Evolutionary conservation across 441 rosid genomes (phyloP).

Genomic region (Corymbia citriodora): DNA sequence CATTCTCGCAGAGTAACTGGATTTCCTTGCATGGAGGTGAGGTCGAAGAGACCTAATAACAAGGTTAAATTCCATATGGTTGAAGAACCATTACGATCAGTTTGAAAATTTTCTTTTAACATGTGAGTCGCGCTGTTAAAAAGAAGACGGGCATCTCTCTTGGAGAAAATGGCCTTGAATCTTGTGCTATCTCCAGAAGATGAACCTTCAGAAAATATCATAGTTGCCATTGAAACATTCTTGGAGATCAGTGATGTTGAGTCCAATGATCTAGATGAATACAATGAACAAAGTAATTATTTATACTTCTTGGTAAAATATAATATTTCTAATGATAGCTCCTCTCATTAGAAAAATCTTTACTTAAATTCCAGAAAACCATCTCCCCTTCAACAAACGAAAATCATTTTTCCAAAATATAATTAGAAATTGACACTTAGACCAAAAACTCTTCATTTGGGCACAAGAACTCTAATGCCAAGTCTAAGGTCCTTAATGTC

Average conservation of each 20-base stretch:
- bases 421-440: fast-evolving
- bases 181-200: neutral
- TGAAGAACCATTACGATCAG: neutral
- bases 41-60: neutral
- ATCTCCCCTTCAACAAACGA: fast-evolving
- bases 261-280: fast-evolving
- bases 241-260: neutral
- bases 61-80: neutral
- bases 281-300: neutral
- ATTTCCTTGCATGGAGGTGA: neutral
- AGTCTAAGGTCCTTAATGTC: too few species aligned
- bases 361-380: neutral
- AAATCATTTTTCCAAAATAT: neutral
- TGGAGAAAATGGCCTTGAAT: neutral
- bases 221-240: neutral
- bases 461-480: fast-evolving
- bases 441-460: fast-evolving
- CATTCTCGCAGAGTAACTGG: neutral
- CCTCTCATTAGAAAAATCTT: neutral
- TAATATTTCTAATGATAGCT: neutral
- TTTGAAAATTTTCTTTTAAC: neutral
- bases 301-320: neutral
- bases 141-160: neutral
- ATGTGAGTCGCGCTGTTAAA: neutral
- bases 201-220: neutral